Conservation (phyloP, 768 basidiomycete genomes). For the Trametes gibbosa region DNA sequence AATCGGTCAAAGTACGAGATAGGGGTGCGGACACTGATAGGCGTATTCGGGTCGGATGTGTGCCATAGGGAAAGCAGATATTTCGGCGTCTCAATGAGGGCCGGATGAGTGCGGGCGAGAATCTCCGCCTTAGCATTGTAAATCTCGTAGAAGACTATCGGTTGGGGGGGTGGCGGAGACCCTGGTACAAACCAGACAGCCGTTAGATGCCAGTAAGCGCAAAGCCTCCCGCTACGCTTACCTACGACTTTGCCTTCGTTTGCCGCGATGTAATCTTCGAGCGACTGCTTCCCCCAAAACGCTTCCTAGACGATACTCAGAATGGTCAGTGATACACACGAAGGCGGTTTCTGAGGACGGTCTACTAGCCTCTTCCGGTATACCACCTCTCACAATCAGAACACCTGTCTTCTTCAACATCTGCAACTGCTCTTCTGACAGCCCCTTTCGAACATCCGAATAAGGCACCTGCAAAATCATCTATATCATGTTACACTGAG, state of each 20-base stretch:
- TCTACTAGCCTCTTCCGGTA: slow-evolving; percentile 46
- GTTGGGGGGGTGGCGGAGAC: slow-evolving; percentile 48
- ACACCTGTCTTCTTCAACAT: slow-evolving; percentile 51
- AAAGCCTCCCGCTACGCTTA: slow-evolving; percentile 13
- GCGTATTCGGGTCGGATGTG: slow-evolving; percentile 39
- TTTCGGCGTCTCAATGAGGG: slow-evolving; percentile 53
- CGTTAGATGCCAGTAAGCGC: background rate
- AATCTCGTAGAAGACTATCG: slow-evolving; percentile 72
- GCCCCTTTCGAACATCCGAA: slow-evolving; percentile 42
- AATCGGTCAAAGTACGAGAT: slow-evolving; percentile 78
- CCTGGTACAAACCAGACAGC: slow-evolving; percentile 37
- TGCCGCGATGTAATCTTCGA: slow-evolving; percentile 51
- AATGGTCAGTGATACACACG: no score
- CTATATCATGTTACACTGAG: slow-evolving; percentile 28
- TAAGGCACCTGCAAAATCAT: slow-evolving; percentile 52
- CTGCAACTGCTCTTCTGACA: slow-evolving; percentile 43
- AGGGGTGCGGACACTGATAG: slow-evolving; percentile 51
- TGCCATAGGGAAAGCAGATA: slow-evolving; percentile 62
- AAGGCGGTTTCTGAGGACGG: background rate
- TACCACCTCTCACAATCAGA: slow-evolving; percentile 55
- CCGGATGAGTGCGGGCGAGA: slow-evolving; percentile 64
- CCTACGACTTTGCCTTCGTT: slow-evolving; percentile 51
- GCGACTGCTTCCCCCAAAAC: slow-evolving; percentile 51
- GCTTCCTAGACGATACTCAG: slow-evolving; percentile 45
- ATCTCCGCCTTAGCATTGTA: slow-evolving; percentile 68